A percentile compares a stretch with the other conserved stretches of the same genome.
These are phyloP conservation scores for Nemophila menziesii DNA, from an alignment of 257 asterid genomes.

Conservation along the genomic window DNA sequence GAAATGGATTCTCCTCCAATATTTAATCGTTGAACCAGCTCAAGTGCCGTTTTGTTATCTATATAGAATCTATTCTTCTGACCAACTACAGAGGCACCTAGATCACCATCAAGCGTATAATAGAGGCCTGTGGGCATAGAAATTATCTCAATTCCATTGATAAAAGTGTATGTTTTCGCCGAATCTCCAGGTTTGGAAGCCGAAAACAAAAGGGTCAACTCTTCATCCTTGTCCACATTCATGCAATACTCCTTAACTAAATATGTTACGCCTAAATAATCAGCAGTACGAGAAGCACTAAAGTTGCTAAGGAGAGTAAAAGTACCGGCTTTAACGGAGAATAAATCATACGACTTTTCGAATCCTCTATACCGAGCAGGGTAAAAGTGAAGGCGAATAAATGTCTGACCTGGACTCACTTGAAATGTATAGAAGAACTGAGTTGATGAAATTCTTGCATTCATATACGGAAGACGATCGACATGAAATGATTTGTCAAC, in stretches of 20 bases:
- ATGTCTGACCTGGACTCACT: too few relatives aligned
- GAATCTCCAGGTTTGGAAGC: too few relatives aligned
- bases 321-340: slow-evolving; percentile 13
- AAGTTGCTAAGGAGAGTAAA: too few relatives aligned
- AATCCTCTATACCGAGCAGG: too few relatives aligned
- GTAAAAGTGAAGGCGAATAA: too few relatives aligned
- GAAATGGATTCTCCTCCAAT: slow-evolving; percentile 6
- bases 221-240: slow-evolving; percentile 13
- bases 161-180: neutral
- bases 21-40: slow-evolving; percentile 8
- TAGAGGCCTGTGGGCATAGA: slow-evolving; percentile 9
- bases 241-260: slow-evolving; percentile 38
- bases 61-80: neutral
- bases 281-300: too few relatives aligned
- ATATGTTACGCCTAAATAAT: neutral
- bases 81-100: too few relatives aligned
- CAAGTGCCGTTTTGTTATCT: slow-evolving; percentile 12
- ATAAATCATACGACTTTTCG: too few relatives aligned
- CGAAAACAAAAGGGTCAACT: slow-evolving; percentile 19
- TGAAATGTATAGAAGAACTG: slow-evolving; percentile 11
- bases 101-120: too few relatives aligned
- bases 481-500: neutral
- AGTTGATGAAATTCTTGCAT: too few relatives aligned
- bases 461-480: slow-evolving; percentile 8
- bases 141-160: slow-evolving; percentile 13